A percentile compares a stretch with the other conserved stretches of the same genome.
Conservation (phyloP, 1,284 basidiomycete genomes). For the Kwoniella shivajii region DNA sequence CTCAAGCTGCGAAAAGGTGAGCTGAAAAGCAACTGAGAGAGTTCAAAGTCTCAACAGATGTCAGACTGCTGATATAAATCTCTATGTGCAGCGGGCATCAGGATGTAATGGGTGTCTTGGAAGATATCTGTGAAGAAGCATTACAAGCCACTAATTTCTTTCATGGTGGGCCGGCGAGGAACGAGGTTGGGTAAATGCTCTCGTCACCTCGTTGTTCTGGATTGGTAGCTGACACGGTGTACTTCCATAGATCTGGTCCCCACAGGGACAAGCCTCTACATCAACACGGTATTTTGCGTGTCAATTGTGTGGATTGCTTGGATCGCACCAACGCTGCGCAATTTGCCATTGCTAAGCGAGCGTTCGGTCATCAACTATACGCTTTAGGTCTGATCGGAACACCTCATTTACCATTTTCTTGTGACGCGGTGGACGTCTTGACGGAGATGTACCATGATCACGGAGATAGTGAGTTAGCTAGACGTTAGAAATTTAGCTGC, state of each 20-base stretch:
- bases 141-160: conserved; percentile 93
- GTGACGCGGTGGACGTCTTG: conserved; percentile 93
- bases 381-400: conserved; percentile 84
- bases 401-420: conserved; percentile 87
- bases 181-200: conserved; percentile 33
- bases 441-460: conserved; percentile 99
- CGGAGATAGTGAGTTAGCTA: conserved; percentile 71
- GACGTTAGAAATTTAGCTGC: not conserved
- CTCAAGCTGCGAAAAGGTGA: conserved; percentile 72
- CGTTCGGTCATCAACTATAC: conserved; percentile 92
- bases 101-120: conserved; percentile 93
- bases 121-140: conserved; percentile 92
- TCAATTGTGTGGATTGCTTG: conserved; percentile 94
- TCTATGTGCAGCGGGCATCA: conserved; percentile 71
- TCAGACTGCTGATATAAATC: not conserved
- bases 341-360: conserved; percentile 95
- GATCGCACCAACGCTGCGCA: conserved; percentile 98
- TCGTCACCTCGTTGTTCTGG: not conserved
- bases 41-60: no score
- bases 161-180: conserved; percentile 61
- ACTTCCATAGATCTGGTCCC: conserved; percentile 38
- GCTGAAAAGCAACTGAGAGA: conserved; percentile 4
- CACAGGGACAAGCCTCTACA: conserved; percentile 74
- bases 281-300: conserved; percentile 88
- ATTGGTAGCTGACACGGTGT: not conserved